Evolutionary conservation across 2,329 filamentous ascomycete species (phyloP).

Genomic region (Helotiales sp.): DNA sequence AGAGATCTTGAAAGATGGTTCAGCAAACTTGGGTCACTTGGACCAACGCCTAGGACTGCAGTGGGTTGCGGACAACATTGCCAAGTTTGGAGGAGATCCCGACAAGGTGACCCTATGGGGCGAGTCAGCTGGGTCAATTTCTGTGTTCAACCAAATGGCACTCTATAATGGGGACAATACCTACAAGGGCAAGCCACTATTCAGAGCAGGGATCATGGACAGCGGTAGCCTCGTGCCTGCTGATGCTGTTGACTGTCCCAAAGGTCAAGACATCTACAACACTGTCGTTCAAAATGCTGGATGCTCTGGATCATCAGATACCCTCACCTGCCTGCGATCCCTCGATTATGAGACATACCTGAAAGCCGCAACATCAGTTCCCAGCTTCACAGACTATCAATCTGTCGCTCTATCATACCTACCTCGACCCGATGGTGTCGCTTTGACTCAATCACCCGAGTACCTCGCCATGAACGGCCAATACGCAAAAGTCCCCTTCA

Average conservation of each 20-base stretch:
- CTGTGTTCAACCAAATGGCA: slow-evolving; percentile 73
- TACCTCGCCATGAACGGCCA: slow-evolving; percentile 50
- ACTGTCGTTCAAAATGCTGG: slow-evolving; percentile 59
- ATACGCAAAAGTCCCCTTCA: slow-evolving; percentile 61
- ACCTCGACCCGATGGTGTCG: slow-evolving; percentile 68
- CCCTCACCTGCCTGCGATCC: slow-evolving; percentile 64
- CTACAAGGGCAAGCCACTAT: slow-evolving; percentile 74
- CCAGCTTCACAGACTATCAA: slow-evolving; percentile 64
- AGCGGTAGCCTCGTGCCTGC: slow-evolving; percentile 64
- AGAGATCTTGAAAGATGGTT: slow-evolving; percentile 66
- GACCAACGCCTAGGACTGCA: slow-evolving; percentile 73
- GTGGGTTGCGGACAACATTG: slow-evolving; percentile 79
- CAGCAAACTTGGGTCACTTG: slow-evolving; percentile 68
- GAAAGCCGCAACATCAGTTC: slow-evolving; percentile 68
- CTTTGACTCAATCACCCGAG: slow-evolving; percentile 64
- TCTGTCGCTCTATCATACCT: slow-evolving; percentile 72
- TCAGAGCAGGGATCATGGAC: slow-evolving; percentile 78
- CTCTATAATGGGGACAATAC: slow-evolving; percentile 71
- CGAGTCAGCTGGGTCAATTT: slow-evolving; percentile 63
- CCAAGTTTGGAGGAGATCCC: slow-evolving; percentile 67
- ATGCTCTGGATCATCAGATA: slow-evolving; percentile 57
- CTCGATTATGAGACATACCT: slow-evolving; percentile 61
- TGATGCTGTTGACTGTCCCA: slow-evolving; percentile 62
- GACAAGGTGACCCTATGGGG: slow-evolving; percentile 46
- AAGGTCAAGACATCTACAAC: slow-evolving; percentile 66